Evolutionary conservation across 2,329 filamentous ascomycete genomes (phyloP), one percentile per base, ranked within the genome.

Genomic region (Trichothecium roseum): DNA sequence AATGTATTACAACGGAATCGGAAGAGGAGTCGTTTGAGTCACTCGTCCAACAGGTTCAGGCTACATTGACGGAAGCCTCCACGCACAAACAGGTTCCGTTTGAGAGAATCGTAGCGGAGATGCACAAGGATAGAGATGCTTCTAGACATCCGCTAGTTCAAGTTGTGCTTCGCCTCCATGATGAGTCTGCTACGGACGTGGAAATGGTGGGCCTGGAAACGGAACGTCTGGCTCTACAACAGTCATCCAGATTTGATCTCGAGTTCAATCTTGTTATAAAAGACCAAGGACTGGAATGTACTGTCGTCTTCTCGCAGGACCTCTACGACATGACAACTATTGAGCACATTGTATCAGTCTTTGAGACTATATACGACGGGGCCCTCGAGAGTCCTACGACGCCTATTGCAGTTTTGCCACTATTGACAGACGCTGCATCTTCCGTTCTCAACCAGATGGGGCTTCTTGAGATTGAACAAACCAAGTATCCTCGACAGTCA

Each of bases 181-280:
- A 34, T 12, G 33, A 39, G 17, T 17, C 13, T 13, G 28, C 36
- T 22, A 22, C 31, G 13, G 37, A 29, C 5, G 18, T 39, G 9
- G 12, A 30, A 7, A 18, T 39, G 14, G 20, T 32, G 8, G 33
- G 34, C 3, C 26, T 39, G 4, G 26, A 13, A 12, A 33, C 33
- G 18, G 37, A 39, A 3, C 24, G 17, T 2, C 13, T 51, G 0
- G 1, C 28, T 2, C 28, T 30, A 7, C 28, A 33, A 4, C 27
- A 32, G 2, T 40, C 43, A 3, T 39, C 49, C 0, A 29, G 47
- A 13, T 49, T 48, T 13, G 49, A 52, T 9, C 13, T 51, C 2
- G 49, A 52, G 34, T 47, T 51, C 1, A 49, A 51, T 22, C 16
- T 52, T 1, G 48, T 42, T 24, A 48, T 49, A 8, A 40, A 45